Percentiles rank a stretch among this genome's conserved stretches.
phyloP scores from a whole-genome alignment of 768 basidiomycete species.

The Gloeopeniophorella convolvens region DNA sequence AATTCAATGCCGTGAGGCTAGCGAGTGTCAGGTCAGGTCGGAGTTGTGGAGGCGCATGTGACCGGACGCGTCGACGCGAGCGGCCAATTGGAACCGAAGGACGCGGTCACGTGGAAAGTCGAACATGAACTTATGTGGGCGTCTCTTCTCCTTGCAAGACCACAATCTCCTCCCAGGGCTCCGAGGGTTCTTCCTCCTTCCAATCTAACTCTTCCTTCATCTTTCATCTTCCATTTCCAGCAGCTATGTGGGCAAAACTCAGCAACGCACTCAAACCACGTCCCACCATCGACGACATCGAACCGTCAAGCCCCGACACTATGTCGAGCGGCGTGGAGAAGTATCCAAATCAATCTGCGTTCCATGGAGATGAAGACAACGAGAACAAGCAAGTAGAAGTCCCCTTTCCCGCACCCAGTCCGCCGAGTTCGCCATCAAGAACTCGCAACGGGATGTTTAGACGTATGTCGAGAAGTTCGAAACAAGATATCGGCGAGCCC shows the following conservation, averaged over 20 bases:
- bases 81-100: neutral
- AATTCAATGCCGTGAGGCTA: too few relatives aligned
- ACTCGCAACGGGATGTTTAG: conserved; percentile 17
- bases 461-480: conserved; percentile 17
- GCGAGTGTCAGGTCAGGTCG: too few relatives aligned
- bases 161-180: conserved; percentile 1
- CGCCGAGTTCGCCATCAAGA: conserved; percentile 19
- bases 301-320: conserved; percentile 9
- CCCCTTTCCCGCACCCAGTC: conserved; percentile 17
- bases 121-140: conserved; percentile 8
- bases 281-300: conserved; percentile 7
- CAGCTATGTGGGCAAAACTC: conserved; percentile 17
- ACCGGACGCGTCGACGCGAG: conserved; percentile 6
- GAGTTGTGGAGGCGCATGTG: too few relatives aligned
- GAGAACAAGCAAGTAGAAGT: conserved; percentile 10
- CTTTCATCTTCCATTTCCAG: neutral
- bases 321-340: conserved; percentile 10
- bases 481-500: conserved; percentile 12
- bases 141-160: conserved; percentile 3
- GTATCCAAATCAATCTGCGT: conserved; percentile 13
- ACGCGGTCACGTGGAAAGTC: conserved; percentile 20
- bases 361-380: conserved; percentile 6
- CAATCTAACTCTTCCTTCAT: neutral
- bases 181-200: too few relatives aligned
- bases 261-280: conserved; percentile 17